Evolutionary conservation across 2,329 filamentous ascomycete species (phyloP).

Genomic region (Ophiostoma sp.): DNA sequence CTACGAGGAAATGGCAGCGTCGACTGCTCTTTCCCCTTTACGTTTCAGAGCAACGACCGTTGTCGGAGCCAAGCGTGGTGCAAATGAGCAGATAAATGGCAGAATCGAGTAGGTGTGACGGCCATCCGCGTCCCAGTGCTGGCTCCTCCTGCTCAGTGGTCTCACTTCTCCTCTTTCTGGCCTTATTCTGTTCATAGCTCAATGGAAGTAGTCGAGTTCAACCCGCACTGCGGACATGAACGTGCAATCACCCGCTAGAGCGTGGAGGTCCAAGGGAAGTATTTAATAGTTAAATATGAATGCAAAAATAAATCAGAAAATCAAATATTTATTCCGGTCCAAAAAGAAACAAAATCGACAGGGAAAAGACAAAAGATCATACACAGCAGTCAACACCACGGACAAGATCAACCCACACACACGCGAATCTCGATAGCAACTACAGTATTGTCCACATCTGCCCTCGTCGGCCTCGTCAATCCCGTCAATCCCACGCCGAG

Average conservation of each 20-base stretch:
- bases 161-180: constrained; percentile 13
- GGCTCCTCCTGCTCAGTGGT: not conserved
- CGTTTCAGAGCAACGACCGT: not conserved
- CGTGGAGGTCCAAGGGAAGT: not conserved
- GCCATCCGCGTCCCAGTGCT: not conserved
- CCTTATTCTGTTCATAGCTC: not conserved
- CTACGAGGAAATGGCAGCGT: not conserved
- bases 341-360: too few relatives aligned
- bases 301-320: not conserved
- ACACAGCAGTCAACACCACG: too few relatives aligned
- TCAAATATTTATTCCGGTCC: too few relatives aligned
- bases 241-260: constrained; percentile 8
- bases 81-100: not conserved
- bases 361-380: too few relatives aligned
- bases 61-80: constrained; percentile 9
- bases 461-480: not conserved
- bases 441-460: not conserved
- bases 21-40: not conserved
- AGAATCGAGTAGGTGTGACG: not conserved
- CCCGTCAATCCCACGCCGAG: constrained; percentile 10
- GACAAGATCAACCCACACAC: too few relatives aligned
- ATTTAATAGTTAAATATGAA: not conserved
- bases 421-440: too few relatives aligned
- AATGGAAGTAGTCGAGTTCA: not conserved
- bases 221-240: not conserved